Base-by-base conservation (phyloP, 352 stramenopile genomes). In the Globisporangium yorkense region DNA sequence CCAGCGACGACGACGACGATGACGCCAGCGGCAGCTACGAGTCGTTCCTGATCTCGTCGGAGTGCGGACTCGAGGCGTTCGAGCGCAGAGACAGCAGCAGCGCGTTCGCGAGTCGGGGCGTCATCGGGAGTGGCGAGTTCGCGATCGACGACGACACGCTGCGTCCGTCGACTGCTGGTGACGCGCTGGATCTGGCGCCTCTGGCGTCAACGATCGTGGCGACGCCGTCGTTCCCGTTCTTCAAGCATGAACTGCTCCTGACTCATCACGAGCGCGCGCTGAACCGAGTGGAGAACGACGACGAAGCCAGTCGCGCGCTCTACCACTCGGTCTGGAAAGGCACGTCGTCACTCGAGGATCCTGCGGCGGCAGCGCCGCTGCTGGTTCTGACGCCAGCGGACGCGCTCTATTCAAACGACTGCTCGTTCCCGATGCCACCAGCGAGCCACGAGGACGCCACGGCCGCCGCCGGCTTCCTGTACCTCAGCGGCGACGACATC, bases 271-370 rank as follows among this genome's bases (percentile, higher is more conserved):
- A 27, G 24, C 24, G 24, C 24, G 24, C 24, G 24, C 24, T 27
- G 24, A 27, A 27, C 24, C 24, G 24, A 27, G 24, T 27, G 24
- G 24, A 27, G 24, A 27, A 27, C 24, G 43, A 48, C 43, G 43
- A 21, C 21, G 16, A 24, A 21, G 43, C 43, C 8, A 39, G 33
- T 12, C 33, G 33, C 8, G 33, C 33, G 33, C 52, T 57, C 7
- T 47, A 29, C 15, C 13, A 57, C 21, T 39, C 52, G 16, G 40
- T 57, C 18, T 57, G 52, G 52, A 29, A 48, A 41, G 52, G 52
- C 52, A 49, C 16, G 21, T 31, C 3, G 24, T 24, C 16, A 1
- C 24, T 27, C 24, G 24, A 27, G 16, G 7, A 2, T 10, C 12
- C 18, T 31, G 27, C n/a, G 29, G 43, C 50, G 7, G 1, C 15